Evolutionary conservation across 768 basidiomycete species (phyloP).

Genomic region (Auricularia sp.): DNA sequence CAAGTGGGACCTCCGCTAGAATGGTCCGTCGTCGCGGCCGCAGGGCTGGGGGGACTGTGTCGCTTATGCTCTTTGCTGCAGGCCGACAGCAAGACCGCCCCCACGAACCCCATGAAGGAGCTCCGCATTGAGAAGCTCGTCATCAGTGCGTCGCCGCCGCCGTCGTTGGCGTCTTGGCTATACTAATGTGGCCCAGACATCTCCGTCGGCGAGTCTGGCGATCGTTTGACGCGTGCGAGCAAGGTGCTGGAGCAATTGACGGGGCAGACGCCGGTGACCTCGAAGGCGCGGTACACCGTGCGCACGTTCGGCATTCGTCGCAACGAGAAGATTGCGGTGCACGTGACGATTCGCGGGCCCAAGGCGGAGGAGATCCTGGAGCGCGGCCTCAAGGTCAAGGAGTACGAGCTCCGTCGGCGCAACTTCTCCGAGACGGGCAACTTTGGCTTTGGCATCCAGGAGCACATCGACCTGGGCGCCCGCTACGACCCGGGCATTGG

Average conservation of each 20-base stretch:
- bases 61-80: constrained; percentile 16
- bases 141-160: constrained; percentile 69
- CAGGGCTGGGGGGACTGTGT: background rate
- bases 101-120: constrained; percentile 93
- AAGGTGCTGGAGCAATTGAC: constrained; percentile 99
- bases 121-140: constrained; percentile 96
- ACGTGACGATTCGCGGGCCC: constrained; percentile 97
- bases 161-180: constrained; percentile 7
- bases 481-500: constrained; percentile 97
- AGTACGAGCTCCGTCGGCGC: constrained; percentile 93
- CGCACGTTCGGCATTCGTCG: constrained; percentile 98
- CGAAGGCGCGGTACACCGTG: constrained; percentile 99
- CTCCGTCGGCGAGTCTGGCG: constrained; percentile 98
- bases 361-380: constrained; percentile 99
- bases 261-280: constrained; percentile 97
- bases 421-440: constrained; percentile 99
- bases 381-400: constrained; percentile 98
- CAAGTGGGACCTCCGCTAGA: background rate
- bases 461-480: constrained; percentile 98
- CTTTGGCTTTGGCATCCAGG: constrained; percentile 99
- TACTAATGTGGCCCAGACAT: constrained; percentile 55
- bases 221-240: constrained; percentile 95
- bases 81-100: constrained; percentile 84
- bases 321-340: constrained; percentile 99
- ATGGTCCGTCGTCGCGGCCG: background rate